phyloP scores from a whole-genome alignment of 257 asterid species.

The Paraleonurus japonicus region DNA sequence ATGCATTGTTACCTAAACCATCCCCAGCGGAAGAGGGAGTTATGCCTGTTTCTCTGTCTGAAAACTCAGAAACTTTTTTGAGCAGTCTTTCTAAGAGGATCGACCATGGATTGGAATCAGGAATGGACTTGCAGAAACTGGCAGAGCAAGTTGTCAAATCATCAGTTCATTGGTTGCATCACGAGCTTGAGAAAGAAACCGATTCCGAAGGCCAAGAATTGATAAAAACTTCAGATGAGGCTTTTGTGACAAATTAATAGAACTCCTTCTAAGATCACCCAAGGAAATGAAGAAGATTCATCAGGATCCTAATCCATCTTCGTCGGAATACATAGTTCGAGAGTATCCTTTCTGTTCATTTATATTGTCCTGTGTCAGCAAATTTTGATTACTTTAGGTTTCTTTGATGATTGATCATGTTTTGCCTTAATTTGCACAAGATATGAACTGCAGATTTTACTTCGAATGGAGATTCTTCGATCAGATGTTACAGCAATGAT shows the following conservation, averaged over 20 bases:
- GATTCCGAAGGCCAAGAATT: slow-evolving; percentile 33
- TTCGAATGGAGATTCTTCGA: slow-evolving; percentile 82
- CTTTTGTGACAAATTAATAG: slow-evolving; percentile 33
- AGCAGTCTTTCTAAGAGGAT: slow-evolving; percentile 49
- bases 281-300: slow-evolving; percentile 71
- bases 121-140: slow-evolving; percentile 72
- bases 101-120: slow-evolving; percentile 67
- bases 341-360: slow-evolving; percentile 63
- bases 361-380: slow-evolving; percentile 4
- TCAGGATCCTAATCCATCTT: slow-evolving; percentile 34
- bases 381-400: neutral
- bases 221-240: slow-evolving; percentile 28
- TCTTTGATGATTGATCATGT: neutral
- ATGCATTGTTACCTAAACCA: slow-evolving; percentile 37
- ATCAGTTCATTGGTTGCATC: slow-evolving; percentile 47
- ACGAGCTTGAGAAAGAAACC: slow-evolving; percentile 31
- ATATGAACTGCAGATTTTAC: slow-evolving; percentile 91
- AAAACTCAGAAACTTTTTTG: slow-evolving; percentile 55
- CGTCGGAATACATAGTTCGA: slow-evolving; percentile 57
- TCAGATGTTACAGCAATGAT: slow-evolving; percentile 42
- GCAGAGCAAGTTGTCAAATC: slow-evolving; percentile 73
- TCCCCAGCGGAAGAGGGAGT: slow-evolving; percentile 43
- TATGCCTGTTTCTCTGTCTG: slow-evolving; percentile 36
- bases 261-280: slow-evolving; percentile 56
- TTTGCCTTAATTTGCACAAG: slow-evolving; percentile 57